Percentiles rank a stretch among this genome's conserved stretches.
phyloP scores from a whole-genome alignment of 2,329 filamentous ascomycete genomes.

The Hypoxylon sp. region DNA sequence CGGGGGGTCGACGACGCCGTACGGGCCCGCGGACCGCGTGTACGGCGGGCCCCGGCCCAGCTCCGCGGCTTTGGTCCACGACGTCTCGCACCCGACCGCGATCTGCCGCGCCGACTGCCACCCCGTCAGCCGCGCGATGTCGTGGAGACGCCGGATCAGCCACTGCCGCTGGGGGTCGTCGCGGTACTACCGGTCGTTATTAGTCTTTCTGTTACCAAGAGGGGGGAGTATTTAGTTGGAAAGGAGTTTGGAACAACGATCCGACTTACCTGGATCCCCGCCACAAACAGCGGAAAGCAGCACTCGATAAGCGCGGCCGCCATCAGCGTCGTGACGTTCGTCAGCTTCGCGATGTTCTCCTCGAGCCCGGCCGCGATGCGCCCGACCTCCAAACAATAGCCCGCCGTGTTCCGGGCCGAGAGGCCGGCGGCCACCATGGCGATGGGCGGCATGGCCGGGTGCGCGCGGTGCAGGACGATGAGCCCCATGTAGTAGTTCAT shows the following conservation, averaged over 20 bases:
- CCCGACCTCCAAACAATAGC: constrained; percentile 79
- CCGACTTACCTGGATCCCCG: constrained; percentile 75
- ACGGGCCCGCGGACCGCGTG: constrained; percentile 59
- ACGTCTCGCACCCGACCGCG: constrained; percentile 83
- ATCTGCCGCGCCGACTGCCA: constrained; percentile 88
- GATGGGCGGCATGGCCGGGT: constrained; percentile 91
- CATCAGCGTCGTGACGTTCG: constrained; percentile 78
- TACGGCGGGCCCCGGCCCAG: constrained; percentile 83
- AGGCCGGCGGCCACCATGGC: constrained; percentile 88
- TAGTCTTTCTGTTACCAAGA: background rate
- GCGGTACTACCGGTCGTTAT: constrained; percentile 67
- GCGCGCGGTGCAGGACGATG: constrained; percentile 83
- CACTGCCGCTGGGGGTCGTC: constrained; percentile 79
- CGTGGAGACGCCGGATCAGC: constrained; percentile 78
- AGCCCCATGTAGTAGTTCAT: constrained; percentile 86
- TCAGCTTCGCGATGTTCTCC: constrained; percentile 63
- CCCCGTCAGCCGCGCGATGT: constrained; percentile 83
- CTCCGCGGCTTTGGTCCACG: constrained; percentile 81
- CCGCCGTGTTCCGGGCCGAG: constrained; percentile 76
- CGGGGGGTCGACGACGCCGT: constrained; percentile 47
- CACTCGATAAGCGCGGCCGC: constrained; percentile 86
- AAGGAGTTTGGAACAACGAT: background rate
- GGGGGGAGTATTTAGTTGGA: too few relatives aligned
- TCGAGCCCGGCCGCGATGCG: constrained; percentile 81
- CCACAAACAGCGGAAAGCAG: constrained; percentile 86